Base-by-base conservation (phyloP, 2,329 filamentous ascomycete genomes). In the Arthroderma sp. region DNA sequence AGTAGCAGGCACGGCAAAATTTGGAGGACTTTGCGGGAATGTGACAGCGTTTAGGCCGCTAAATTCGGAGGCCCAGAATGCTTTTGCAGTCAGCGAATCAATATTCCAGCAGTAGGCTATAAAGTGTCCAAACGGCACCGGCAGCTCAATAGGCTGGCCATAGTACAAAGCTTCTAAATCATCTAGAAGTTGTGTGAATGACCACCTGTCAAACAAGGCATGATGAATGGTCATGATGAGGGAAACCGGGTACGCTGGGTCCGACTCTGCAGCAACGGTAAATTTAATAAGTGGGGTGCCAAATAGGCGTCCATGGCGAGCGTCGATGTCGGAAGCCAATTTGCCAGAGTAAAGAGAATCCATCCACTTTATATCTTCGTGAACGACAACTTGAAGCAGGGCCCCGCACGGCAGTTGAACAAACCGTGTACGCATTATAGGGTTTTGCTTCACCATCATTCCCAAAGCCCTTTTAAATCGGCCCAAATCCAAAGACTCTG, bases 381-480 rank as follows among this genome's bases (percentile, higher is more conserved):
- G 43, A 5, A 61, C 34, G n/a, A 60, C 55, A 7, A 57, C 51
- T 34, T 61, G 56, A 10, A 54, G 27, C 10, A 52, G 22, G 1
- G 51, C 48, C 27, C 38, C 30, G 3, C 36, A 30, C 15, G 15
- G 15, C 5, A 47, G 45, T 22, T 55, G 49, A 9, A 58, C 46
- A 36, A 61, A 55, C 5, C 65, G 56, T 1, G 65, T 69, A 4
- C 66, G 61, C n/a, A 69, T 52, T 6, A 69, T 64, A 4, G 64
- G 58, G 10, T 56, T 53, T 5, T 56, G 56, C 4, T 51, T 45
- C 0, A 65, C 51, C 1, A 58, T 52, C 10, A 48, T 50, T 22
- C 63, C 53, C 61, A 62, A 69, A 1, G 64, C 60, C 2, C 48
- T 44, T 42, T 58, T 59, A 50, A 69, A 58, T 11, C 57, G 57